Evolutionary conservation across 805 yeast genomes (phyloP).

Genomic region (Candida nitratophila): DNA sequence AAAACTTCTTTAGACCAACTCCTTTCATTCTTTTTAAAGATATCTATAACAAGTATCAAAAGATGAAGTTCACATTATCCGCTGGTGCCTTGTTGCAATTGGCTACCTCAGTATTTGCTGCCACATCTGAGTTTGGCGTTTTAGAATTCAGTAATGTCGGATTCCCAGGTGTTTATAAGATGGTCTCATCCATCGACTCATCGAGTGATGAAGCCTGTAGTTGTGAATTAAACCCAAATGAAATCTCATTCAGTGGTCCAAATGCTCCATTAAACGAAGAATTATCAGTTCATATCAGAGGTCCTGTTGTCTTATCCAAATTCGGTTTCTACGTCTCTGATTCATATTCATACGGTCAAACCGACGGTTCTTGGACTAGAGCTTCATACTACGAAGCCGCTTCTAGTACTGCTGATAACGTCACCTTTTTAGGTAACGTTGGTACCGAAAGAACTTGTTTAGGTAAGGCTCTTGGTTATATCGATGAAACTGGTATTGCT

Average conservation of each 20-base stretch:
- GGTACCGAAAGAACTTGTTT: slow-evolving; percentile 57
- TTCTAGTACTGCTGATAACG: slow-evolving; percentile 45
- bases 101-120: background rate
- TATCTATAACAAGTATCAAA: background rate
- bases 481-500: slow-evolving; percentile 47
- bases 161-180: slow-evolving; percentile 42
- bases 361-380: slow-evolving; percentile 48
- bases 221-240: slow-evolving; percentile 31
- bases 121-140: slow-evolving; percentile 33
- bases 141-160: slow-evolving; percentile 48
- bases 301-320: slow-evolving; percentile 54
- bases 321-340: slow-evolving; percentile 54
- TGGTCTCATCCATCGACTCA: slow-evolving; percentile 38
- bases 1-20: background rate
- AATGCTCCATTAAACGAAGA: slow-evolving; percentile 64
- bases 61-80: background rate
- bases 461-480: slow-evolving; percentile 62
- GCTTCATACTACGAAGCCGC: slow-evolving; percentile 50
- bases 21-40: background rate
- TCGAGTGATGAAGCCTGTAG: slow-evolving; percentile 38
- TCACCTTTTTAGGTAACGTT: slow-evolving; percentile 60
- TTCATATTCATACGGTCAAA: slow-evolving; percentile 24
- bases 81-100: background rate
- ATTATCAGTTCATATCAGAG: slow-evolving; percentile 72
- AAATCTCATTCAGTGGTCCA: slow-evolving; percentile 43